Percentiles rank a stretch among this genome's conserved stretches.
Evolutionary conservation across 768 basidiomycete species (phyloP).

Genomic region (Russula sp.): DNA sequence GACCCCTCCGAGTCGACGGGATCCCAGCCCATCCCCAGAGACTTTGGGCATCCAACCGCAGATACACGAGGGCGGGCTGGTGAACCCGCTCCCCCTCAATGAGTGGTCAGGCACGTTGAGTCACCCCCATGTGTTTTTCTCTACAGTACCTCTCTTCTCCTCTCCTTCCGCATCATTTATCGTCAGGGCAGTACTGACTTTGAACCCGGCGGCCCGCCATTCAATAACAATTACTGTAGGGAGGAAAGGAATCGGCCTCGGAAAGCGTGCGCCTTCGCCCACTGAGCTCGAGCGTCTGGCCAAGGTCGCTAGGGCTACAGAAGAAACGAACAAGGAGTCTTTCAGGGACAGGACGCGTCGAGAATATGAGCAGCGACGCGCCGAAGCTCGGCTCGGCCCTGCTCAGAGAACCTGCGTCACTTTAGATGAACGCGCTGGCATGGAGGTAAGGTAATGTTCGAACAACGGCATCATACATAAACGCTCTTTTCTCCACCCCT

Average conservation of each 20-base stretch:
- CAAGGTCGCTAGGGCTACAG: conserved; percentile 67
- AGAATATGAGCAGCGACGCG: conserved; percentile 74
- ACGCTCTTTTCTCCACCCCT: not conserved
- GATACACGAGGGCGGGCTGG: conserved; percentile 42
- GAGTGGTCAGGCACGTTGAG: conserved; percentile 74
- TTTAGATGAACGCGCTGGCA: conserved; percentile 71
- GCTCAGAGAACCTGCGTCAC: conserved; percentile 72
- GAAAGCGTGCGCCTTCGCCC: conserved; percentile 69
- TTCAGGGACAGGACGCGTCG: conserved; percentile 69
- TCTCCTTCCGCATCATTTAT: not conserved
- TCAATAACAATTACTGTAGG: conserved; percentile 44
- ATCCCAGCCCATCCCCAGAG: conserved; percentile 5
- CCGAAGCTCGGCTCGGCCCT: conserved; percentile 64
- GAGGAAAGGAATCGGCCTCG: conserved; percentile 68
- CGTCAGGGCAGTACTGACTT: not conserved
- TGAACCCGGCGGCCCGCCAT: not conserved
- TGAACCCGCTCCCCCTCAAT: conserved; percentile 68
- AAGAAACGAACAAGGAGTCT: conserved; percentile 50
- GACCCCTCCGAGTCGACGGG: not conserved
- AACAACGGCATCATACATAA: not conserved
- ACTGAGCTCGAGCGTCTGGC: conserved; percentile 58
- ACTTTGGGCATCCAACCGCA: not conserved
- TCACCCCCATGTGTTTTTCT: not conserved
- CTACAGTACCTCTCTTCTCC: too few relatives aligned
- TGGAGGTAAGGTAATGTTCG: conserved; percentile 50